phyloP scores from a whole-genome alignment of 2,329 filamentous ascomycete genomes.

The Huntiella omanensis region DNA sequence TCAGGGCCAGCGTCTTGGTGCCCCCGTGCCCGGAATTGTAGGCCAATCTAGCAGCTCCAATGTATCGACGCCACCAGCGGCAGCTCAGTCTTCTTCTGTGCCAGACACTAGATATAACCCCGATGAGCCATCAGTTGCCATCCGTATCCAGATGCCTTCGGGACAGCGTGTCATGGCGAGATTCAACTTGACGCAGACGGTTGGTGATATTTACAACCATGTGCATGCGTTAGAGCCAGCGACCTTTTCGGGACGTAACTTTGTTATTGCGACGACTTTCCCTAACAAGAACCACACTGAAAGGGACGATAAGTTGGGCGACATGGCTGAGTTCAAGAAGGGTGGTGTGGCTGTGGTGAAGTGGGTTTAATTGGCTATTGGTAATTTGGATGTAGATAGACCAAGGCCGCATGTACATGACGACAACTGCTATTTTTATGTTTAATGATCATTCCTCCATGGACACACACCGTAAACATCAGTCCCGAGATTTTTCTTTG shows the following conservation, averaged over 20 bases:
- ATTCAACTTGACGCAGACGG: constrained; percentile 63
- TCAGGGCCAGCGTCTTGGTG: constrained; percentile 54
- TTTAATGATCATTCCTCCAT: too few relatives aligned
- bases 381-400: too few relatives aligned
- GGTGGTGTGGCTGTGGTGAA: constrained; percentile 48
- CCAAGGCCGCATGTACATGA: too few relatives aligned
- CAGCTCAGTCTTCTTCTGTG: constrained; percentile 19
- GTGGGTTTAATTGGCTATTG: constrained; percentile 19
- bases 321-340: constrained; percentile 46
- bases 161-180: constrained; percentile 59
- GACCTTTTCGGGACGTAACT: constrained; percentile 37
- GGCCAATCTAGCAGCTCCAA: not conserved
- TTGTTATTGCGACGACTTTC: constrained; percentile 66
- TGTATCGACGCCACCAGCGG: constrained; percentile 9
- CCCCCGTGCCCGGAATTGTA: constrained; percentile 47
- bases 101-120: constrained; percentile 32
- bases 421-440: too few relatives aligned
- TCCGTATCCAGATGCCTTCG: constrained; percentile 63
- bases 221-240: constrained; percentile 41
- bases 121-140: constrained; percentile 46
- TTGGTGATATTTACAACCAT: constrained; percentile 62
- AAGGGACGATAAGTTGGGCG: constrained; percentile 36
- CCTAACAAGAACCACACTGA: constrained; percentile 65
- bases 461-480: too few relatives aligned
- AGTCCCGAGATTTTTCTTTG: too few relatives aligned